phyloP scores from a whole-genome alignment of 2,329 filamentous ascomycete genomes.

The Calonectria pseudoreteaudii region DNA sequence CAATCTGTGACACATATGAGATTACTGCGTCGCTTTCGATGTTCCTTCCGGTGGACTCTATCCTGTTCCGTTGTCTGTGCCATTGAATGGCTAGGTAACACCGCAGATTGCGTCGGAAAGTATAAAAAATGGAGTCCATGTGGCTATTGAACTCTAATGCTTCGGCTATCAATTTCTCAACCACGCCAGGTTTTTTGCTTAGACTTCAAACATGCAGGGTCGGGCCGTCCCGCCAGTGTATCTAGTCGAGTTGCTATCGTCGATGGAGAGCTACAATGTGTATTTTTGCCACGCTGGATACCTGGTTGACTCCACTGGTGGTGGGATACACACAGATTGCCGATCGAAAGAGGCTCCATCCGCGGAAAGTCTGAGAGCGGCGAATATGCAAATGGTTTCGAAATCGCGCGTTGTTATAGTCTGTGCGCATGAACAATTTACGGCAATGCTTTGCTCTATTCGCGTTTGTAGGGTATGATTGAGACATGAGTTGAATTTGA shows the following conservation, averaged over 20 bases:
- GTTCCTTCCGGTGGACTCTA: too few relatives aligned
- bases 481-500: too few relatives aligned
- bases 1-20: not conserved
- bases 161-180: not conserved
- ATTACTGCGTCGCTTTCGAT: not conserved
- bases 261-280: not conserved
- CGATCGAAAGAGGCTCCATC: not conserved
- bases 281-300: not conserved
- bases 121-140: not conserved
- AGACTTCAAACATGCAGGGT: not conserved
- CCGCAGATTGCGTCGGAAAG: not conserved
- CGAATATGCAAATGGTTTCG: not conserved
- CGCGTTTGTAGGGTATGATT: not conserved
- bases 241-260: not conserved
- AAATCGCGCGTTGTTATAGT: not conserved
- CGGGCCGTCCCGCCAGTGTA: slow-evolving; percentile 1
- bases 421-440: not conserved
- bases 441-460: not conserved
- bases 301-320: not conserved
- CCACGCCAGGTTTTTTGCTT: not conserved
- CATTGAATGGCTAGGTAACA: not conserved
- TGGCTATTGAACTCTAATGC: not conserved
- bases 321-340: not conserved
- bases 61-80: not conserved
- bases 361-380: not conserved